Evolutionary conservation across 1,284 basidiomycete species (phyloP), one percentile per base, ranked within the genome.

Genomic region (Exsudoporus floridanus): DNA sequence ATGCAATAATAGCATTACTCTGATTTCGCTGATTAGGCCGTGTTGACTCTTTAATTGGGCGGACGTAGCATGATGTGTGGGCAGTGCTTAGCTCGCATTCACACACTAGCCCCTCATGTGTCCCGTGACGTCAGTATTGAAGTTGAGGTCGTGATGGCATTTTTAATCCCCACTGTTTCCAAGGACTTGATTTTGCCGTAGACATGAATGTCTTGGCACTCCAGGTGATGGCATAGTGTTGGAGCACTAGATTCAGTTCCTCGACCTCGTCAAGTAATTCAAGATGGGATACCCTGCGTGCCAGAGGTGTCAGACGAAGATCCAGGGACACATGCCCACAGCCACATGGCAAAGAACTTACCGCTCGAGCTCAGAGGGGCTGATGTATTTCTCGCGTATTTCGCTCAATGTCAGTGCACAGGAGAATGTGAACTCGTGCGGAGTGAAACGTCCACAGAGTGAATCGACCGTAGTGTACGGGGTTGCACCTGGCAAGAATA

Each of bases 191-290:
- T 14, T 55, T 50, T 5, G 38, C 46, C 7, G n/a, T 27, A 4
- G 63, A 21, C 19, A 59, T 58, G 36, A 61, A 45, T 21, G 67
- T 52, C 40, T 64, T 64, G 13, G 72, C 51, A 6, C 82, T 89
- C 90, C 90, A 95, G 0, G 87, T 88, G 46, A 96, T 81, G 13
- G 88, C 90, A 69, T 97, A 97, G 67, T 97, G 94, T 5, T 77
- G 77, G 33, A 96, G 74, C 3, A 96, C 87, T 7, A 97, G 78
- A 48, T 92, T 87, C 16, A 97, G 78, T 69, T 96, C 94, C 67
- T 97, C 94, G 8, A 93, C 77, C 70, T 96, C 94, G 12, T 96
- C 94, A 10, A 96, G 76, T 70, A 90, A 80, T 67, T 96, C 94
- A 5, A 94, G 74, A 48, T 73, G 77, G 1, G 86, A 79, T 61